A percentile compares a stretch with the other conserved stretches of the same genome.
These are phyloP conservation scores for Theileria orientalis DNA, from an alignment of 169 alveolate species.

Conservation along the genomic window DNA sequence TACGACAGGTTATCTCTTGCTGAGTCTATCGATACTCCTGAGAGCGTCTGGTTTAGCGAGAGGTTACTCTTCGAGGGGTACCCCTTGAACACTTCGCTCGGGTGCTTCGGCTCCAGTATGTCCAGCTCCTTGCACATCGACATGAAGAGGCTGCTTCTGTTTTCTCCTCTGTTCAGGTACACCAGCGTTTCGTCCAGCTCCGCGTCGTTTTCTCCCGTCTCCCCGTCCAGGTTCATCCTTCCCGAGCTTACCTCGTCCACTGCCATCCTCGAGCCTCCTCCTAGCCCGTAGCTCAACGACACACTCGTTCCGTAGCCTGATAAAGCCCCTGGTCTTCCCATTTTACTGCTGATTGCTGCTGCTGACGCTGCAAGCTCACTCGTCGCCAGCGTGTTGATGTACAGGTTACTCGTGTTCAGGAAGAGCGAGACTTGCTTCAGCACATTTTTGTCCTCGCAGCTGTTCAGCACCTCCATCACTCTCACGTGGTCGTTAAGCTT, in stretches of 20 bases:
- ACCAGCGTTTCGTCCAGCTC: constrained; percentile 38
- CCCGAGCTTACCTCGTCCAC: constrained; percentile 14
- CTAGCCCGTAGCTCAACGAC: constrained; percentile 46
- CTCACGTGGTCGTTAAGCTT: constrained; percentile 33
- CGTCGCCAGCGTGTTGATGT: not conserved
- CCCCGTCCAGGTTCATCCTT: constrained; percentile 20
- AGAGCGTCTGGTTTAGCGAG: constrained; percentile 65
- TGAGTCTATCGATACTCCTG: constrained; percentile 83
- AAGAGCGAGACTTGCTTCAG: constrained; percentile 45
- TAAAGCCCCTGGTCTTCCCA: too few species aligned
- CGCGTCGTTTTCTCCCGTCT: constrained; percentile 24
- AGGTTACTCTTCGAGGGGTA: constrained; percentile 42
- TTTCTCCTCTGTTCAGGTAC: constrained; percentile 85
- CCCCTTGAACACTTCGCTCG: constrained; percentile 89
- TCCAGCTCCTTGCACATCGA: constrained; percentile 91
- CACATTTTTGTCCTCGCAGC: constrained; percentile 9
- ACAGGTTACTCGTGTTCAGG: not conserved
- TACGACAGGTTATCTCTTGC: constrained; percentile 94
- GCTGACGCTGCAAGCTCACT: not conserved
- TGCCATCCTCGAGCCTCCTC: constrained; percentile 27
- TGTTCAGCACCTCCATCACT: constrained; percentile 33
- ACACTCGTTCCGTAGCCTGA: too few species aligned
- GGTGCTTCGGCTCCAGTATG: constrained; percentile 93
- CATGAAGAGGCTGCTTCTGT: constrained; percentile 81
- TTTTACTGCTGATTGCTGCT: constrained; percentile 11